Evolutionary conservation across 78 protist species (phyloP).

Genomic region (Dictyostelium capitatum): DNA sequence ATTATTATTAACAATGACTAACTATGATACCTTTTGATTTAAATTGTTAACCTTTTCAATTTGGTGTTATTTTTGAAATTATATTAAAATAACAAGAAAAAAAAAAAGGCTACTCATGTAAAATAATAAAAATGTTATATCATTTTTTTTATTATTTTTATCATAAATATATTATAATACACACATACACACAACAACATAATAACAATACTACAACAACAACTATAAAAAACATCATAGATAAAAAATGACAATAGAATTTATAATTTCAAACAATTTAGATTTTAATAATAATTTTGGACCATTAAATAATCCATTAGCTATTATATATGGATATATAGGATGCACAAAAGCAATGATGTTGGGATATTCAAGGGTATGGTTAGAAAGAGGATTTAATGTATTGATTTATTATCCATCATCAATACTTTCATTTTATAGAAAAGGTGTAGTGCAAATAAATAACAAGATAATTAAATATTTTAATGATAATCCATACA

Average conservation of each 20-base stretch:
- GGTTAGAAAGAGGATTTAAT: neutral
- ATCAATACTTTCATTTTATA: neutral
- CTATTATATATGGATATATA: neutral
- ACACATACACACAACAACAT: no score
- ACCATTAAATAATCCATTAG: neutral
- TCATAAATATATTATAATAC: neutral
- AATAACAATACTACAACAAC: no score
- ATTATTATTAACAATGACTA: no score
- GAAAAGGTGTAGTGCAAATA: neutral
- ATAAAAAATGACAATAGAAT: neutral
- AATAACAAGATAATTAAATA: neutral
- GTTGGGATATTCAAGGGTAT: neutral
- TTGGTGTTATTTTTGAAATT: neutral
- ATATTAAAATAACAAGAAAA: neutral
- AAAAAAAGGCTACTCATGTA: neutral
- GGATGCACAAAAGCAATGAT: neutral
- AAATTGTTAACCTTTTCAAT: neutral
- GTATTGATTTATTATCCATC: neutral
- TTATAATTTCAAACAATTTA: neutral
- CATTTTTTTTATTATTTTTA: neutral
- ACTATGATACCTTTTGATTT: no score
- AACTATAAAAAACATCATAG: neutral
- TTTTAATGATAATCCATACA: neutral
- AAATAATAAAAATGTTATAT: neutral
- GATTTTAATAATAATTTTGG: neutral